Base-by-base conservation (phyloP, 2,329 filamentous ascomycete species). In the Penicillium sp. region DNA sequence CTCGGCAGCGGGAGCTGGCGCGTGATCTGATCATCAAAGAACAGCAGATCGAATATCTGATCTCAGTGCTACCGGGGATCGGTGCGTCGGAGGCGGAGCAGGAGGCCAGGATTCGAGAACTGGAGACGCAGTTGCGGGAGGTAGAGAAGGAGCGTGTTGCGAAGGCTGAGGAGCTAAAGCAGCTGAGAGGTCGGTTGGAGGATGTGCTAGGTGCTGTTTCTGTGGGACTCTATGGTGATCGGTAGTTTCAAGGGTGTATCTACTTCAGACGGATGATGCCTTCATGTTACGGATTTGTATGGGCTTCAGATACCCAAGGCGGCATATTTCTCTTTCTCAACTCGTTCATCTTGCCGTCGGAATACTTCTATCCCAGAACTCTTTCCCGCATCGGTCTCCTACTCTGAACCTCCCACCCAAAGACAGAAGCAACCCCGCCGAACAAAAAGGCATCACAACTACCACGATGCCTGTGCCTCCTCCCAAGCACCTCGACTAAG, bases 21-120 rank as follows among this genome's bases (percentile, higher is more conserved):
- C 73, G 78, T 3, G 80, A 82, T 60, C 68, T 82, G 2, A 76
- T 82, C 41, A 74, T 79, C 58, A 82, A 82, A 66, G 77, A 80
- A 55, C 77, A 81, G 69, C 79, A 82, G 72, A 82, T 82, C 55
- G 80, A 82, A 68, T 76, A 79, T 52, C 61, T 82, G 53, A 78
- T 82, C 43, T 75, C 75, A 6, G 73, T 77, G 31, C 60, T 82
- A 47, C 80, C 80, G 0, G 80, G 80, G 16, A 77, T 81, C 31
- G 78, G 75, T 11, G 73, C 73, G 11, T 77, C 73, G 13, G 77
- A 80, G 64, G 72, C 71, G 40, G 74, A 80, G 68, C 80, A 82
- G 63, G 77, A 78, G 60, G 66, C 66, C 33, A 71, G 75, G 60
- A 80, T 82, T 51, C 67, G 69, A 54, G 73, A 74, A 59, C 58